Conservation (phyloP, 345 rosid species). For the Iberis pinnata region DNA sequence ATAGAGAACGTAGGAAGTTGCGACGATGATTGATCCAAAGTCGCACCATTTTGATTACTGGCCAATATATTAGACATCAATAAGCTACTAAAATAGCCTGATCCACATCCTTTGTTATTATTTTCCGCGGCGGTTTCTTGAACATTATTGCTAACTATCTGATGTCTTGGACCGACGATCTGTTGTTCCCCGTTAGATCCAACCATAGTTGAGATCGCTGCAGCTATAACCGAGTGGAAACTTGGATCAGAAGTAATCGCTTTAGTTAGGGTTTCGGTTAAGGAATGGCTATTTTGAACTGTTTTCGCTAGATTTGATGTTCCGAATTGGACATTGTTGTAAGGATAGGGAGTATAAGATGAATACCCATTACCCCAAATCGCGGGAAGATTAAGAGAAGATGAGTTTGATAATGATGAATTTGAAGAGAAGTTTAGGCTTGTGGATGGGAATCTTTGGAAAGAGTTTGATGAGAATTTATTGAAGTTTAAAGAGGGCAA, state of each 20-base stretch:
- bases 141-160: conserved; percentile 13
- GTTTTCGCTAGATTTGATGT: conserved; percentile 29
- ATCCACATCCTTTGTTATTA: conserved; percentile 46
- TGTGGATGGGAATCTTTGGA: conserved; percentile 44
- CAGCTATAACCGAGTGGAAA: conserved; percentile 57
- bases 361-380: conserved; percentile 45
- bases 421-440: conserved; percentile 43
- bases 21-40: conserved; percentile 25
- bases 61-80: conserved; percentile 36
- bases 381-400: conserved; percentile 34
- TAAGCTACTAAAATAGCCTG: conserved; percentile 41
- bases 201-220: conserved; percentile 69
- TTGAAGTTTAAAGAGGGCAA: conserved; percentile 37
- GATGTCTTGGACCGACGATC: conserved; percentile 6
- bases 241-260: conserved; percentile 59
- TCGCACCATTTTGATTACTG: conserved; percentile 25
- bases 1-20: conserved; percentile 39
- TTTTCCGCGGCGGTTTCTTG: conserved; percentile 20
- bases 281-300: conserved; percentile 36
- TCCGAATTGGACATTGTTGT: conserved; percentile 30
- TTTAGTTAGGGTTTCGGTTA: conserved; percentile 62
- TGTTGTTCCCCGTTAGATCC: conserved; percentile 33
- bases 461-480: conserved; percentile 36
- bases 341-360: conserved; percentile 26
- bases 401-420: conserved; percentile 36